Evolutionary conservation across 2,329 filamentous ascomycete species (phyloP).

Genomic region (Mariannaea sp.): DNA sequence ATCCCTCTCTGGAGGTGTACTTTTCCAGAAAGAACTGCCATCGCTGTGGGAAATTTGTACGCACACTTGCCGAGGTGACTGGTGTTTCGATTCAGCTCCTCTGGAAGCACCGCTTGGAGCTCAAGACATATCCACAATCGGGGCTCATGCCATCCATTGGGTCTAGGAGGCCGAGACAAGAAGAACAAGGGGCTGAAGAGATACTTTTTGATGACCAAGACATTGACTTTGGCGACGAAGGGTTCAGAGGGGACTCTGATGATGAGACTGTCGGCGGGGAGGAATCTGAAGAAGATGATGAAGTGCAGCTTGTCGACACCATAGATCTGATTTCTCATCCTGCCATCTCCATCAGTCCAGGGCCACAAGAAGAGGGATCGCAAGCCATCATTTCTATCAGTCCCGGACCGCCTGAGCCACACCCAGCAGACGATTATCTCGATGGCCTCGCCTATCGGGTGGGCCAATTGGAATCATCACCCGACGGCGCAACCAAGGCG

Average conservation of each 20-base stretch:
- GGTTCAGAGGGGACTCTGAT: slow-evolving; percentile 18
- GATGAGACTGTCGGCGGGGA: slow-evolving; percentile 23
- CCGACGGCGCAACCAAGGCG: slow-evolving; percentile 34
- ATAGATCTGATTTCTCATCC: slow-evolving; percentile 29
- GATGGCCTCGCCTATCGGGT: slow-evolving; percentile 42
- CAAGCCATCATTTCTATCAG: slow-evolving; percentile 6
- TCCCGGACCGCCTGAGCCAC: not conserved
- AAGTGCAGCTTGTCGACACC: slow-evolving; percentile 16
- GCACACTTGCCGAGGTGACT: slow-evolving; percentile 34
- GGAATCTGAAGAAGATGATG: not conserved
- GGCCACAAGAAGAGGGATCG: not conserved
- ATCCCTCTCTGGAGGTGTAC: slow-evolving; percentile 42
- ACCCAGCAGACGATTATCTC: slow-evolving; percentile 24
- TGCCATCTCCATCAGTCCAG: slow-evolving; percentile 16
- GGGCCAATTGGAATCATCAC: slow-evolving; percentile 39
- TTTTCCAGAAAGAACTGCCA: slow-evolving; percentile 44
- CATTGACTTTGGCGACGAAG: slow-evolving; percentile 30
- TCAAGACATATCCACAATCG: slow-evolving; percentile 33
- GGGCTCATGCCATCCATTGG: not conserved
- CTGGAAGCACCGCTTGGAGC: slow-evolving; percentile 38
- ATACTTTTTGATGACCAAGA: slow-evolving; percentile 26
- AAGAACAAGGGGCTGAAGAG: not conserved
- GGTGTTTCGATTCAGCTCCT: slow-evolving; percentile 36
- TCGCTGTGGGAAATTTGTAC: slow-evolving; percentile 36
- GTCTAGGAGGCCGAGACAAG: not conserved